These are phyloP conservation scores for Botrytis aclada DNA, from an alignment of 2,329 filamentous ascomycete genomes.

Conservation along the genomic window DNA sequence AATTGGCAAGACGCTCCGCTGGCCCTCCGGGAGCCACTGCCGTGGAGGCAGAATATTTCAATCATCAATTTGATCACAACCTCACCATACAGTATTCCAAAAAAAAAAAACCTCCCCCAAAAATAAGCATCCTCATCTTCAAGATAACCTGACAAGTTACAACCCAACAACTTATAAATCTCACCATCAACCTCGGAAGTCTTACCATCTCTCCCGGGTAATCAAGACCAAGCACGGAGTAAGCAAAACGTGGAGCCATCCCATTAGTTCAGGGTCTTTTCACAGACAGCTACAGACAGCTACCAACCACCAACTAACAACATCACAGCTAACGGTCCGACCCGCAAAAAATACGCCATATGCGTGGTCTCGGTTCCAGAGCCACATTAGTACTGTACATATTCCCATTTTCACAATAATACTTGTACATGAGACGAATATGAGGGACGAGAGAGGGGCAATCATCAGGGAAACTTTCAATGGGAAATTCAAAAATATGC, in stretches of 20 bases:
- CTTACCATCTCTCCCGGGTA: not conserved
- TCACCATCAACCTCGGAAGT: not conserved
- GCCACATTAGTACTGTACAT: too few relatives aligned
- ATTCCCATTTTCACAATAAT: not conserved
- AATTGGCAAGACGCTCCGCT: not conserved
- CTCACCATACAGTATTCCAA: not conserved
- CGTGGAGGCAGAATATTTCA: not conserved
- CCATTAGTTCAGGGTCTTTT: constrained; percentile 1
- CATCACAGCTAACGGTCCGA: not conserved
- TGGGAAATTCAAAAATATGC: not conserved
- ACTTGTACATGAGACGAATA: not conserved
- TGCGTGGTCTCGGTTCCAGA: not conserved
- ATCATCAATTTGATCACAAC: not conserved
- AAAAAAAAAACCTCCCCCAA: too few relatives aligned
- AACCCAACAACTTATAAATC: too few relatives aligned
- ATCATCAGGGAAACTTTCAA: not conserved
- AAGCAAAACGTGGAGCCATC: constrained; percentile 2
- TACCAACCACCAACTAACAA: not conserved
- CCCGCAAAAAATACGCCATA: not conserved
- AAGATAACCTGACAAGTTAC: too few relatives aligned
- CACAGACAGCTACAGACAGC: not conserved
- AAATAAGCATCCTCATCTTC: not conserved
- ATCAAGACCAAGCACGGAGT: not conserved
- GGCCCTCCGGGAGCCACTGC: not conserved
- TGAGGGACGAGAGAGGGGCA: not conserved